These are phyloP conservation scores for Lactifluus volemus DNA, from an alignment of 768 basidiomycete genomes.

Conservation along the genomic window DNA sequence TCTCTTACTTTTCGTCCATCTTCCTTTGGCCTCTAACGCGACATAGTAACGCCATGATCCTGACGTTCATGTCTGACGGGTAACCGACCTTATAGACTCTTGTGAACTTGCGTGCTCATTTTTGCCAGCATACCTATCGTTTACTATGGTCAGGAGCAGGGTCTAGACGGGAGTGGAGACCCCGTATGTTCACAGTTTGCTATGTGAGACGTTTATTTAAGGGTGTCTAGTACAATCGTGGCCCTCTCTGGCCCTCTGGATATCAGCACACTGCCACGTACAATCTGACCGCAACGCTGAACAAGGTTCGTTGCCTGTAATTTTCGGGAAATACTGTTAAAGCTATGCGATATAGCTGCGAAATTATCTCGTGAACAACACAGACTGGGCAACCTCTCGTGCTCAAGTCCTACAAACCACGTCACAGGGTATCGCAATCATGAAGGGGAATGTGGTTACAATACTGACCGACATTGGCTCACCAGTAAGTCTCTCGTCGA, in stretches of 20 bases:
- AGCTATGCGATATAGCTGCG: slow-evolving; percentile 37
- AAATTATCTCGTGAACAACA: slow-evolving; percentile 49
- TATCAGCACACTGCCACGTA: slow-evolving; percentile 54
- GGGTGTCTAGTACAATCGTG: slow-evolving; percentile 52
- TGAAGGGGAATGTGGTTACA: slow-evolving; percentile 54
- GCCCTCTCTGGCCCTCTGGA: slow-evolving; percentile 62
- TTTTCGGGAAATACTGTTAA: not conserved
- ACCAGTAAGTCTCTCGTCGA: slow-evolving; percentile 37
- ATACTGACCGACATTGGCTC: slow-evolving; percentile 68
- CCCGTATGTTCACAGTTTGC: slow-evolving; percentile 38
- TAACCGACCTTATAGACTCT: slow-evolving; percentile 8
- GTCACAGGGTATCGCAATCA: slow-evolving; percentile 47
- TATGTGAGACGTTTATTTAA: slow-evolving; percentile 6
- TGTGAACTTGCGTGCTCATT: not conserved
- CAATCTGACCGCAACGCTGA: slow-evolving; percentile 50
- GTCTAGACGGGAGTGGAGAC: slow-evolving; percentile 52
- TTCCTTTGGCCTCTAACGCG: slow-evolving; percentile 9
- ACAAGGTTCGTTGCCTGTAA: slow-evolving; percentile 33
- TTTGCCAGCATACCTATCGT: slow-evolving; percentile 56
- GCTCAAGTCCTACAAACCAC: slow-evolving; percentile 45
- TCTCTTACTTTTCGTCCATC: not conserved
- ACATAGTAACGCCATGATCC: slow-evolving; percentile 60
- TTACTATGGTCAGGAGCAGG: slow-evolving; percentile 77
- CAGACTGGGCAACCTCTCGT: slow-evolving; percentile 43
- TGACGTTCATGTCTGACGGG: slow-evolving; percentile 72